A percentile compares a stretch with the other conserved stretches of the same genome.
These are phyloP conservation scores for Chlorella vulgaris DNA, from an alignment of 139 green algal species.

Conservation along the genomic window DNA sequence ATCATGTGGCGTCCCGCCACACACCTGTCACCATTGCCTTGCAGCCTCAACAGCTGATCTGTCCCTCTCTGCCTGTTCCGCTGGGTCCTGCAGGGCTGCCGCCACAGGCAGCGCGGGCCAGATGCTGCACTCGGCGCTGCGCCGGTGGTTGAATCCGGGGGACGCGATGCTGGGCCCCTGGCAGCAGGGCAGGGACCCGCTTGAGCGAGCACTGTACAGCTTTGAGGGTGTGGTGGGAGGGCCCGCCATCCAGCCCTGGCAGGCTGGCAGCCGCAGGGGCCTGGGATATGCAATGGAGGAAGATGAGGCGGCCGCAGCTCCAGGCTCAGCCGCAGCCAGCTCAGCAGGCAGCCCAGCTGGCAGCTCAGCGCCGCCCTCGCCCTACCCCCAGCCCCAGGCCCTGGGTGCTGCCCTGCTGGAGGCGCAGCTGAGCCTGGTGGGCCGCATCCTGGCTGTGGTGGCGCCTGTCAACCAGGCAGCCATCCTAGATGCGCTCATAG, in stretches of 20 bases:
- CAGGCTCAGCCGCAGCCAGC: neutral
- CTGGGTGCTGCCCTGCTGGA: slow-evolving; percentile 65
- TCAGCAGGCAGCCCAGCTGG: neutral
- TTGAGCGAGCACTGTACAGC: slow-evolving; percentile 66
- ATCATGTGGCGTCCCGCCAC: too few relatives aligned
- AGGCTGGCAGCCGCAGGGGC: slow-evolving; percentile 51
- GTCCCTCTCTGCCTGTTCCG: too few relatives aligned
- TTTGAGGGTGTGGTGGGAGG: slow-evolving; percentile 69
- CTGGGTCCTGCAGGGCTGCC: slow-evolving; percentile 20
- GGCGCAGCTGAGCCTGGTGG: slow-evolving; percentile 66
- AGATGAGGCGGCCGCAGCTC: neutral
- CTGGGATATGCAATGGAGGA: slow-evolving; percentile 35
- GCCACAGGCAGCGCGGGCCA: neutral
- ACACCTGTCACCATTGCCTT: neutral
- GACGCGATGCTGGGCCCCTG: slow-evolving; percentile 76
- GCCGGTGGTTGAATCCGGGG: slow-evolving; percentile 48
- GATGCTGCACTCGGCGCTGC: slow-evolving; percentile 28
- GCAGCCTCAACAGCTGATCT: too few relatives aligned
- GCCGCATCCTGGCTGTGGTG: slow-evolving; percentile 54
- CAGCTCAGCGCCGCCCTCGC: neutral
- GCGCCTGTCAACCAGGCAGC: slow-evolving; percentile 53
- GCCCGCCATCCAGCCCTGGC: slow-evolving; percentile 63
- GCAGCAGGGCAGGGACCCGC: slow-evolving; percentile 55
- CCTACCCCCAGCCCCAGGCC: slow-evolving; percentile 64
- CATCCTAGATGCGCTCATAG: slow-evolving; percentile 34